Conservation (phyloP, 108 stramenopile genomes). For the Seminavis robusta region DNA sequence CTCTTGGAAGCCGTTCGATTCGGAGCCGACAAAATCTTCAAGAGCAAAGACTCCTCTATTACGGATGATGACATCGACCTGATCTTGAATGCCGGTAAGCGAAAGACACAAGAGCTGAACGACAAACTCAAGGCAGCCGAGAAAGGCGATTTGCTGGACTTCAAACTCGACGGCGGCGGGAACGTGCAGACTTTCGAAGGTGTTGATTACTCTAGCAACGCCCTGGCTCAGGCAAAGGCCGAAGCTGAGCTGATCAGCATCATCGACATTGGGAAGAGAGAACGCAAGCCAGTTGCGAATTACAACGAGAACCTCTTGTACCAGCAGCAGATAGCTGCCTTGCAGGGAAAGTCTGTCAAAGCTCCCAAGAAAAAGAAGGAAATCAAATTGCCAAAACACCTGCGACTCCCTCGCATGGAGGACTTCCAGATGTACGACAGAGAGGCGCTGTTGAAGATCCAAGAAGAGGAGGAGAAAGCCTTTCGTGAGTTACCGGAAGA, state of each 20-base stretch:
- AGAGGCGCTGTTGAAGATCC: conserved; percentile 69
- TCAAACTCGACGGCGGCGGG: conserved; percentile 91
- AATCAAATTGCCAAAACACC: conserved; percentile 80
- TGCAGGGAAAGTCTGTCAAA: conserved; percentile 44
- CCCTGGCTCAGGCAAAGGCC: conserved; percentile 43
- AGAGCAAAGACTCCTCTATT: conserved; percentile 80
- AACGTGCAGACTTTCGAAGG: conserved; percentile 94
- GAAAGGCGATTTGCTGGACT: conserved; percentile 94
- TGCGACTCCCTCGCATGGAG: conserved; percentile 91
- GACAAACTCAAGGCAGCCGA: conserved; percentile 94
- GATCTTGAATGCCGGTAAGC: conserved; percentile 80
- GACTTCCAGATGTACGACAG: conserved; percentile 96
- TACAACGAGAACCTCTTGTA: conserved; percentile 87
- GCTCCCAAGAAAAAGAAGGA: conserved; percentile 66
- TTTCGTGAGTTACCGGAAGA: conserved; percentile 70
- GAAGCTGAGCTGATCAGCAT: conserved; percentile 74
- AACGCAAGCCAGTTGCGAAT: conserved; percentile 78
- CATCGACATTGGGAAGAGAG: conserved; percentile 92
- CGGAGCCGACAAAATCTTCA: conserved; percentile 98
- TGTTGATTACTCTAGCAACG: conserved; percentile 83
- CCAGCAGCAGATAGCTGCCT: conserved; percentile 77
- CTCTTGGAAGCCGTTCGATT: conserved; percentile 90
- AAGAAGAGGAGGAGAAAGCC: conserved; percentile 77
- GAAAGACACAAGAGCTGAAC: conserved; percentile 89
- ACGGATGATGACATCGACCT: conserved; percentile 95